Base-by-base conservation (phyloP, 2,329 filamentous ascomycete species). In the Colletotrichum phormii region DNA sequence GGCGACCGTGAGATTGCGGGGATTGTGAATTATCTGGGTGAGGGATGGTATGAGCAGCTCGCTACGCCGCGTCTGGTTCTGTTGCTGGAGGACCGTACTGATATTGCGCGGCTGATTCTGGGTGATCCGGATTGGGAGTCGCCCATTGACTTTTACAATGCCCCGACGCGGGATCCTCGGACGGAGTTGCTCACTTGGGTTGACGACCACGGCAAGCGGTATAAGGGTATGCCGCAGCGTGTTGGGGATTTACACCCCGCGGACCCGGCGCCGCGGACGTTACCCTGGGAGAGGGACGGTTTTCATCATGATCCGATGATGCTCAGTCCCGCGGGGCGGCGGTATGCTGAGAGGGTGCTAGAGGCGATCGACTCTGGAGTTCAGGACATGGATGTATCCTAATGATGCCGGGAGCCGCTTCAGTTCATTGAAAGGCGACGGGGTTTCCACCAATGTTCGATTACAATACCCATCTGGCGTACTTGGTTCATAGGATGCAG, bases 1-100 rank as follows among this genome's bases (percentile, higher is more conserved):
- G 82, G 82, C 2, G 79, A 87, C 51, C 83, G 82, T 18, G 84
- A 88, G 71, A 82, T 89, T 11, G 76, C 75, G 5, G 83, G 87
- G 68, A 85, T 90, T 33, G 79, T 77, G 71, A 73, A 81, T 6
- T 75, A 82, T 22, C 74, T 89, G 18, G 83, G 81, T 3, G 76
- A 79, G 0, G 79, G 82, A 37, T 88, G 85, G 86, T 77, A 76
- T 5, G 75, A 81, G 33, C 77, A 85, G 15, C 77, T 89, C 2
- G 78, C 79, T 2, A 80, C 86, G 5, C 87, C 88, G 2, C 77
- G 78, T 37, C 81, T 81, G 67, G 83, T 84, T 4, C 77, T 84
- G 37, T 57, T 76, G 3, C 76, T 82, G 6, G 74, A 80, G 0
- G 81, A 83, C 31, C 78, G 76, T 5, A 74, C 79, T 11, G 80